phyloP scores from a whole-genome alignment of 2,329 filamentous ascomycete genomes.

The Penicillium oxalicum region DNA sequence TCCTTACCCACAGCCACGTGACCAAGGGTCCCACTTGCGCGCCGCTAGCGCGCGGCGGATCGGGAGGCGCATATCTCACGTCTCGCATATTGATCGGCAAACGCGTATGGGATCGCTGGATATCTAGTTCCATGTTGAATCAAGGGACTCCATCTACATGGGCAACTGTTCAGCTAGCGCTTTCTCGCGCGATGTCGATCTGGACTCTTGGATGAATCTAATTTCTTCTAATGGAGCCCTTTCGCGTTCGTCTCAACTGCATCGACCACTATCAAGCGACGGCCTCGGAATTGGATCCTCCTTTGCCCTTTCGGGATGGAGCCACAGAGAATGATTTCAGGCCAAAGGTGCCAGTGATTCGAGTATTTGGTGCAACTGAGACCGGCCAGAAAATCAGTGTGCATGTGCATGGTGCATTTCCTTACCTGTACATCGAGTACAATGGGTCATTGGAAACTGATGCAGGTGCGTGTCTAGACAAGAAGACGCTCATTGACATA shows the following conservation, averaged over 20 bases:
- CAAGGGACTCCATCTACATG: neutral
- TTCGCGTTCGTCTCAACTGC: slow-evolving; percentile 88
- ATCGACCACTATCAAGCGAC: slow-evolving; percentile 87
- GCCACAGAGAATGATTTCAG: slow-evolving; percentile 55
- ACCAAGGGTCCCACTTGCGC: slow-evolving; percentile 18
- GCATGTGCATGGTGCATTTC: slow-evolving; percentile 91
- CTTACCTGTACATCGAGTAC: slow-evolving; percentile 91
- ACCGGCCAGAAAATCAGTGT: slow-evolving; percentile 94
- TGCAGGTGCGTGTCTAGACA: slow-evolving; percentile 52
- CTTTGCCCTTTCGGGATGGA: slow-evolving; percentile 60
- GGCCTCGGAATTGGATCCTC: slow-evolving; percentile 74
- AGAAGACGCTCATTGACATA: neutral
- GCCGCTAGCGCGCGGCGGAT: slow-evolving; percentile 12
- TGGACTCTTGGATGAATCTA: slow-evolving; percentile 15
- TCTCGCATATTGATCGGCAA: slow-evolving; percentile 4
- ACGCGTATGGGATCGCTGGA: neutral
- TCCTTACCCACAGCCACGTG: slow-evolving; percentile 22
- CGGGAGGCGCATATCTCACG: slow-evolving; percentile 2
- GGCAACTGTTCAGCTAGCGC: neutral
- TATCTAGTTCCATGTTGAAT: neutral
- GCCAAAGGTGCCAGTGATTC: slow-evolving; percentile 75
- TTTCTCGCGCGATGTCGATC: slow-evolving; percentile 20
- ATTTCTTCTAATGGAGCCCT: slow-evolving; percentile 57
- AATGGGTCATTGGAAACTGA: slow-evolving; percentile 60
- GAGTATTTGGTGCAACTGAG: slow-evolving; percentile 87